Evolutionary conservation across 306 rosid species (phyloP).

Genomic region (Trifolium repens): DNA sequence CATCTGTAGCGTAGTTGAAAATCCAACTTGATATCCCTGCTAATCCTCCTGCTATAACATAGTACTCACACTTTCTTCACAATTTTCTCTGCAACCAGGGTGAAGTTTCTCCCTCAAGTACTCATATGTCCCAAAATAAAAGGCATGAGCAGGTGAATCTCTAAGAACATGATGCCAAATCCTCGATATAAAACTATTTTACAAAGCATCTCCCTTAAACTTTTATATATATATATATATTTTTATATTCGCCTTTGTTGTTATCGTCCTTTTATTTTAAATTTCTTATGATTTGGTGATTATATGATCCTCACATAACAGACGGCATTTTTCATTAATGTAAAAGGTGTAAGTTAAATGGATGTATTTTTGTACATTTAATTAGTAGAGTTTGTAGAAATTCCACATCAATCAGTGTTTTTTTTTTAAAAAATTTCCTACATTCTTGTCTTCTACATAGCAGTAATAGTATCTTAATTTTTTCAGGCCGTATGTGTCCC

Average conservation of each 20-base stretch:
- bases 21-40: constrained; percentile 90
- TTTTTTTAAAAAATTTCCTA: no score
- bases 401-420: not conserved
- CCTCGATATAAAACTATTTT: constrained; percentile 38
- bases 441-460: no score
- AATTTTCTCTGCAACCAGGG: constrained; percentile 67
- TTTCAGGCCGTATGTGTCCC: no score
- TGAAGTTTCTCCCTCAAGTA: constrained; percentile 73
- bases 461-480: no score
- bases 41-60: constrained; percentile 79
- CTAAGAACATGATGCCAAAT: constrained; percentile 61
- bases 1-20: constrained; percentile 75
- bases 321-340: not conserved
- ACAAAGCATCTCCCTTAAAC: no score
- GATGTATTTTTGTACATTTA: not conserved
- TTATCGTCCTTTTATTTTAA: not conserved
- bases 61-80: constrained; percentile 64
- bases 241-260: not conserved
- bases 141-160: constrained; percentile 74
- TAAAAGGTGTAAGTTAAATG: not conserved
- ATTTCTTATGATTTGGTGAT: not conserved
- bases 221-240: no score
- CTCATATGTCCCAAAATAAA: constrained; percentile 77
- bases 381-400: not conserved
- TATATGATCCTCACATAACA: not conserved